Evolutionary conservation across 345 rosid species (phyloP), one percentile per base, ranked within the genome.

Genomic region (Corchorus olitorius): DNA sequence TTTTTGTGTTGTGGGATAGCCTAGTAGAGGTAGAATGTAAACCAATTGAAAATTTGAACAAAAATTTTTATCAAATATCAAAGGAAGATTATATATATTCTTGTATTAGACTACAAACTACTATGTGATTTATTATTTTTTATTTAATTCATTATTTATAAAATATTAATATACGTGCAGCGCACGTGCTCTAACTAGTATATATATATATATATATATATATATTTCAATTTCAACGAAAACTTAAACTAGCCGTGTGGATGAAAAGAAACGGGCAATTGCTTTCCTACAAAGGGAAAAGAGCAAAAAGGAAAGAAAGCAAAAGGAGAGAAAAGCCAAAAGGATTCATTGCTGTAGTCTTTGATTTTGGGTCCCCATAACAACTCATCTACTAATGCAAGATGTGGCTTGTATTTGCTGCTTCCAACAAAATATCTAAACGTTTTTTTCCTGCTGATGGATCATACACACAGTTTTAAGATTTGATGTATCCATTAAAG

Each of bases 341-440:
- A 84, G 45, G 55, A 56, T 62, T 78, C 16, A 41, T 66, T 79
- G 37, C 65, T 27, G 54, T 66, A 65, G 68, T 73, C 10, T 64
- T 64, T 45, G 39, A 62, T 65, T 22, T 59, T 73, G 84, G 86
- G 84, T 75, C 82, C 86, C 86, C 82, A 53, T 20, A 43, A 65
- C 82, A 83, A 70, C 83, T 72, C 75, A 58, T 9, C 59, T 58
- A 17, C 16, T 74, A 45, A 27, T 76, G 27, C 54, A 82, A 81
- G 43, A 43, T 87, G 89, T 87, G 89, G 87, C 64, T 80, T 77
- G 5, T 19, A 79, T 81, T 83, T 74, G 80, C 75, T 74, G 48
- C 52, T 20, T 19, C 54, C 60, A 76, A 74, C 79, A 71, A 88
- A 88, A 87, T 88, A 88, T 88, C 92, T 82, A 58, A 33, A 62